Base-by-base conservation (phyloP, 345 rosid species). In the Rhodamnia rubescens region DNA sequence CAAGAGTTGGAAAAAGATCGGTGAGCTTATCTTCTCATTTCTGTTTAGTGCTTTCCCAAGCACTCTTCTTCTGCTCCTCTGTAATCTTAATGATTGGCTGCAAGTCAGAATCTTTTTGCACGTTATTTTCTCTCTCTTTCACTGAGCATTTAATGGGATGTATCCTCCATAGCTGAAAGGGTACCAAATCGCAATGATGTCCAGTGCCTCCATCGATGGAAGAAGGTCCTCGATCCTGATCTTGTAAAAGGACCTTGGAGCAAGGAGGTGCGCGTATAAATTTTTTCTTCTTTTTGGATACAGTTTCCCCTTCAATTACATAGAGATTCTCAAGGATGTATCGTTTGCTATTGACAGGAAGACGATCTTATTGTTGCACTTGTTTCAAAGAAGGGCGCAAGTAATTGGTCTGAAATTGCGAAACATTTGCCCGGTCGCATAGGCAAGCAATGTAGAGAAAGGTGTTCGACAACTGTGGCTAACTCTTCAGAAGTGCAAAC, bases 381-480 rank as follows among this genome's bases (percentile, higher is more conserved):
- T 69, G 93, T 93, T 29, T 85, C 49, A 81, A 86, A 89, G 88
- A 89, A 87, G 40, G 94, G 92, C 32, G 89, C 86, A 56, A 89
- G 90, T 81, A 92, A 89, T 86, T 94, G 97, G 95, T 89, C 94
- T 26, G 89, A 88, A 74, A 94, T 95, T 51, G 92, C 97, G 74
- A 93, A 92, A 84, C 82, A 89, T 58, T 87, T 95, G 84, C 87
- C 91, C 50, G 93, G 94, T 74, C 94, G 95, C 84, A 93, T 90
- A 53, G 98, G 97, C 88, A 95, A 95, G 88, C 97, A 95, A 87
- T 95, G 97, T 53, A 91, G 97, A 85, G 98, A 93, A 88, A 93
- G 97, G 96, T 94, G 56, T 47, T 26, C 20, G 21, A 26, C 64
- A 27, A 80, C 12, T 47, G 32, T 32, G 78, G 78, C 78, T 18